Evolutionary conservation across 495 filamentous ascomycete species (phyloP).

Genomic region (Ramalina intermedia): DNA sequence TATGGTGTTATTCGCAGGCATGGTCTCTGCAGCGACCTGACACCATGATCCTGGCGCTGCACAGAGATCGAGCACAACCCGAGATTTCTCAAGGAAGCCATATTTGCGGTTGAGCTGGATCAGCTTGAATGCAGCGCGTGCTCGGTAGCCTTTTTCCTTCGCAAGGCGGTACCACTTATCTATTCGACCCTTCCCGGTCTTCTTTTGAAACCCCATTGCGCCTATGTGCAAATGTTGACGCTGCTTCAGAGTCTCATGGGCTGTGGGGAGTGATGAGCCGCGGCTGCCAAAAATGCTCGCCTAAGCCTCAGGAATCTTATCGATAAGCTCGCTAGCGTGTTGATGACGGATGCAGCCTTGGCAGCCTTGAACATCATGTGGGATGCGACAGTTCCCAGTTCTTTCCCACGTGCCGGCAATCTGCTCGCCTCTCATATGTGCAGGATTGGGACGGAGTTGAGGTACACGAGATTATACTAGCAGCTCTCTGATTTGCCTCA

Average conservation of each 20-base stretch:
- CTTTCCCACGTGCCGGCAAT: conserved; percentile 16
- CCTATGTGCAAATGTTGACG: no score
- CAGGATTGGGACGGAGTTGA: no score
- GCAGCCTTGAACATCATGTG: neutral
- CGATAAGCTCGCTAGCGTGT: neutral
- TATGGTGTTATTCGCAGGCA: conserved; percentile 67
- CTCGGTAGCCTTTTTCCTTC: conserved; percentile 96
- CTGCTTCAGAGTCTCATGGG: neutral
- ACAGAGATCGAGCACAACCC: conserved; percentile 91
- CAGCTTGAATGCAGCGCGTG: conserved; percentile 93
- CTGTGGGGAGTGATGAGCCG: neutral
- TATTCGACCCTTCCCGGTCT: conserved; percentile 96
- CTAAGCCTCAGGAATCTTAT: neutral
- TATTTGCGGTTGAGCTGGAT: conserved; percentile 99
- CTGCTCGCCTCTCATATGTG: no score
- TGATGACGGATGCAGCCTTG: neutral
- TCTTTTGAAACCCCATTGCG: conserved; percentile 95
- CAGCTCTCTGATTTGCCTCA: no score
- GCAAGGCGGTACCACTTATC: conserved; percentile 97
- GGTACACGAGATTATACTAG: no score
- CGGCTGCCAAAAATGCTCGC: neutral
- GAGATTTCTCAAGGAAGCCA: conserved; percentile 92
- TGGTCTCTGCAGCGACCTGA: conserved; percentile 92
- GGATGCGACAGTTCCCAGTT: conserved; percentile 18
- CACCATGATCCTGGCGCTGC: conserved; percentile 97